Evolutionary conservation across 2,329 filamentous ascomycete species (phyloP), one percentile per base, ranked within the genome.

Genomic region (Fusarium dimerum): DNA sequence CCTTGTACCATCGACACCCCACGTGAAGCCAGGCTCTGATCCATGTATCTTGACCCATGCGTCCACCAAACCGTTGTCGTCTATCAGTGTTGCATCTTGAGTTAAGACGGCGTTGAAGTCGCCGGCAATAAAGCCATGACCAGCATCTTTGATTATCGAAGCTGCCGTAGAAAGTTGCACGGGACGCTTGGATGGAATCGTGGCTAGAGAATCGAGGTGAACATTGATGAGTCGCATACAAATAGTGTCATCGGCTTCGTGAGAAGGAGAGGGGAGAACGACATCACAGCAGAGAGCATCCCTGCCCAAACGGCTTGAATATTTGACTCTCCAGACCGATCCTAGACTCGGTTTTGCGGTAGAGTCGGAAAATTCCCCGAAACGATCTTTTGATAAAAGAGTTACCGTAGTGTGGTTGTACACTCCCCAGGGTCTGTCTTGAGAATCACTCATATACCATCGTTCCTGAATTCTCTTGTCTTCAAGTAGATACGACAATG

Each of bases 71-170:
- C 59, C 54, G 50, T 71, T 73, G 2, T 61, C 57, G 12, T 52
- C 47, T 1, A 76, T 52, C 6, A 73, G 61, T 0, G 45, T 40
- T 3, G 55, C 52, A 47, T 76, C 73, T 42, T 71, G 66, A 1
- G 68, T 64, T 4, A 71, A 56, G 3, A 73, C 66, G 3, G 70
- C 68, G 47, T 76, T 75, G 52, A 75, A 76, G 47, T 75, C 71
- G 11, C 73, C 73, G 3, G 72, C 71, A 2, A 75, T 62, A 5
- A 76, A 41, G 0, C 71, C 72, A 20, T 52, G 56, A 1, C 62
- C 65, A 3, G 63, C 51, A 13, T 56, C 55, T 20, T 53, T 59
- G 4, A 75, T 55, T 12, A 69, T 53, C 5, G 49, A 50, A 0
- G 66, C 57, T 2, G 63, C 54, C 13, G 68, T 64, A 1, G 60